phyloP scores from a whole-genome alignment of 306 rosid species.

The Cicer arietinum region DNA sequence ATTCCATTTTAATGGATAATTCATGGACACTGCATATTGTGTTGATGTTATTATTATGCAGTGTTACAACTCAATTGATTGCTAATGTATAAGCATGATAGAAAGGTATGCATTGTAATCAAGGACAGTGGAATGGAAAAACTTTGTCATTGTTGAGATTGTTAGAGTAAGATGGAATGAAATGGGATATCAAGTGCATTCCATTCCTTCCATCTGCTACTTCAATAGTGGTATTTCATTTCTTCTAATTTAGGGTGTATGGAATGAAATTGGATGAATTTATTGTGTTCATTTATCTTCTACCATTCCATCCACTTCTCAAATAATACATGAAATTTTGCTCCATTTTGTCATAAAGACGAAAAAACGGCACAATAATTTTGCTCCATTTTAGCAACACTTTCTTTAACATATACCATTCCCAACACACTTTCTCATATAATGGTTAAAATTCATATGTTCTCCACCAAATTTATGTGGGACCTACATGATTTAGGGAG shows the following conservation, averaged over 20 bases:
- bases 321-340: background rate
- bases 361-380: background rate
- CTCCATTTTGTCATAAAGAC: background rate
- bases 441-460: too few relatives aligned
- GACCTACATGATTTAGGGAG: too few relatives aligned
- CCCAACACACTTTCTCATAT: too few relatives aligned
- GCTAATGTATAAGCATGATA: constrained; percentile 7
- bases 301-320: background rate
- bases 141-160: background rate
- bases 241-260: background rate
- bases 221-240: background rate
- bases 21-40: background rate
- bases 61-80: constrained; percentile 3
- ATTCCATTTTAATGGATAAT: constrained; percentile 10
- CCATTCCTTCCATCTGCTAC: background rate
- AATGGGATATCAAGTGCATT: background rate
- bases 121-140: background rate
- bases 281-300: background rate
- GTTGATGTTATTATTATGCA: constrained; percentile 18
- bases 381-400: too few relatives aligned
- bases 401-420: too few relatives aligned
- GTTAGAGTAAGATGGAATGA: background rate
- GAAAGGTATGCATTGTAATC: background rate
- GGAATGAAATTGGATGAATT: background rate
- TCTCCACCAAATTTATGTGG: too few relatives aligned